Evolutionary conservation across 176 grass and related monocot genomes (phyloP), one percentile per base, ranked within the genome.

Genomic region (Lolium perenne): DNA sequence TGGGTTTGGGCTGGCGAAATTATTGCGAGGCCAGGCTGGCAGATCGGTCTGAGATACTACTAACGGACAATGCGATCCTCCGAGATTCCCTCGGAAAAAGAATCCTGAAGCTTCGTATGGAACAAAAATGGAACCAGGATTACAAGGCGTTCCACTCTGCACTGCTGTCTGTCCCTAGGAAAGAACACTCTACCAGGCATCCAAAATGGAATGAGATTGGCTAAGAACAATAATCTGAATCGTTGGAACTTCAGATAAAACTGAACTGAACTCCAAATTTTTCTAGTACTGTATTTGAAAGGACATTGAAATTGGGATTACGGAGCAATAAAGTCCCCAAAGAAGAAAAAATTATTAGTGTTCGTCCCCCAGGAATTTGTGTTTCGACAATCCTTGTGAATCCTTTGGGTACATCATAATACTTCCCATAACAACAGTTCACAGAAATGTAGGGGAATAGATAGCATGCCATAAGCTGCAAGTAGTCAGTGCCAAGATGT

Each of bases 1-100:
- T 64, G 64, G 83, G 75, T 32, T 3, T 82, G 54, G 88, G 62
- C 32, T 77, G 23, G 12, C 29, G 12, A 32, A 63, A 54, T 62
- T 77, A 55, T 82, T 11, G 70, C 70, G 4, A n/a, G 1, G 60
- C 20, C 81, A 84, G 81, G 55, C 15, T 83, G 65, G 46, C 75
- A 21, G 43, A 84, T 88, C 87, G 40, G 22, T 21, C 46, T 45
- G 56, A 56, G 16, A 80, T 84, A 23, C 41, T 78, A 4, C 22
- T 2, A 10, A 47, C 46, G 8, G 55, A 11, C 3, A 9, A 13
- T n/a, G n/a, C 0, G 26, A 56, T 38, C 17, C 50, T 21, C 10
- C 3, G 1, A 8, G 17, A 56, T 56, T 7, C 54, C 2, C 8
- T 14, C 0, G 10, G 12, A 53, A 4, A 16, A 26, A 9, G 20